Evolutionary conservation across 345 rosid species (phyloP).

Genomic region (Gynandropsis gynandra): DNA sequence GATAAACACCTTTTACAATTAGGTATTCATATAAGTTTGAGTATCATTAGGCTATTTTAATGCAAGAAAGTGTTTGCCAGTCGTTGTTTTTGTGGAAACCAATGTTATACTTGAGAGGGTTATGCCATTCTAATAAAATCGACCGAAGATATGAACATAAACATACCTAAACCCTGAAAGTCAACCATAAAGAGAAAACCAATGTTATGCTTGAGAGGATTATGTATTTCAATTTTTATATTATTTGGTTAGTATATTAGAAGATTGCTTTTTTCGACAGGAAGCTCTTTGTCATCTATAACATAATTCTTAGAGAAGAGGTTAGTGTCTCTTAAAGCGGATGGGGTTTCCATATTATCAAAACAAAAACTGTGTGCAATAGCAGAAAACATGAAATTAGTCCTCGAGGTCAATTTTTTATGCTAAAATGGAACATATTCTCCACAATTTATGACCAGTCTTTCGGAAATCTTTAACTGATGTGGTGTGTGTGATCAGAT

Average conservation of each 20-base stretch:
- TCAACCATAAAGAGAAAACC: no score
- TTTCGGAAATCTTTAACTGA: not conserved
- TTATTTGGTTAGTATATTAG: not conserved
- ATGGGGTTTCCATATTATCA: conserved; percentile 55
- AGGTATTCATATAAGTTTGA: no score
- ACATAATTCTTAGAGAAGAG: conserved; percentile 66
- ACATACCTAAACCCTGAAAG: no score
- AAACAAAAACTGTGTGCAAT: conserved; percentile 86
- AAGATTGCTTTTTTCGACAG: conserved; percentile 30
- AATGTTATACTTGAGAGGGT: no score
- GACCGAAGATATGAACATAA: no score
- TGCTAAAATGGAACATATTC: not conserved
- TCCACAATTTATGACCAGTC: not conserved
- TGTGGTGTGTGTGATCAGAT: conserved; percentile 34
- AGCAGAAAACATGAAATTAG: conserved; percentile 60
- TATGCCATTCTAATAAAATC: no score
- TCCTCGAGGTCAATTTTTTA: conserved; percentile 47
- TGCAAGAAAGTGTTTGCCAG: no score
- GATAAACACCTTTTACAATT: no score
- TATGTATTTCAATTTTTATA: no score
- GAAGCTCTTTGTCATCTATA: conserved; percentile 57
- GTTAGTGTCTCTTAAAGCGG: conserved; percentile 53
- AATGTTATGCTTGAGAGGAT: no score
- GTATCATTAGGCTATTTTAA: no score
- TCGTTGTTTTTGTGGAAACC: no score